Evolutionary conservation across 805 yeast species (phyloP), one percentile per base, ranked within the genome.

Genomic region (Hanseniaspora valbyensis): DNA sequence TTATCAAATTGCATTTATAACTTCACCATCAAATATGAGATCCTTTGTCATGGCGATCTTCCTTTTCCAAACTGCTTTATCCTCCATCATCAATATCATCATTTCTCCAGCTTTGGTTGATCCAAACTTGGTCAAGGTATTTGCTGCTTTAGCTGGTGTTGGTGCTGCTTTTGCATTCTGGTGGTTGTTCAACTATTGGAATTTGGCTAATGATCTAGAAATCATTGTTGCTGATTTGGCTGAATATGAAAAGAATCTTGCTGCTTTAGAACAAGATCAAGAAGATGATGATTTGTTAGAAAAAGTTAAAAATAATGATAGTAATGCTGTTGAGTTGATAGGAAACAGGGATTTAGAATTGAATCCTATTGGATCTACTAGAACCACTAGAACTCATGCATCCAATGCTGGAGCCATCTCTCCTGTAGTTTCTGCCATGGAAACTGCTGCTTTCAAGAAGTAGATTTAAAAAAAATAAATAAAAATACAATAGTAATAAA

Each of bases 1-100:
- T 58, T 74, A 81, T 57, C 92, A 84, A 68, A 83, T 81, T 61
- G 94, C 94, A 18, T 84, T 81, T 68, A 78, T 88, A 25, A 81
- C 83, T 68, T 90, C 92, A 5, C 92, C 92, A 38, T 73, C 72
- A 8, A 67, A 74, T 37, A 67, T 69, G 71, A 70, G 67, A 54
- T 65, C 70, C 18, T 62, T 69, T 38, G 66, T 67, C 42, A 69
- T 69, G 73, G 72, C 81, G 14, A 55, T 70, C 46, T 83, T 80
- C 70, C 70, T 84, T 59, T 67, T 83, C 52, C 81, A 83, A 38
- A 79, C 72, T 56, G 92, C 94, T n/a, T 58, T 81, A 46, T 88
- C 92, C 53, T 74, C 90, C 24, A 87, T 88, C 19, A 34, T 57
- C 18, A 58, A 56, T 16, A 63, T 67, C 54, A 72, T 72, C 19